Evolutionary conservation across 345 rosid genomes (phyloP).

Genomic region (Reutealis trisperma): DNA sequence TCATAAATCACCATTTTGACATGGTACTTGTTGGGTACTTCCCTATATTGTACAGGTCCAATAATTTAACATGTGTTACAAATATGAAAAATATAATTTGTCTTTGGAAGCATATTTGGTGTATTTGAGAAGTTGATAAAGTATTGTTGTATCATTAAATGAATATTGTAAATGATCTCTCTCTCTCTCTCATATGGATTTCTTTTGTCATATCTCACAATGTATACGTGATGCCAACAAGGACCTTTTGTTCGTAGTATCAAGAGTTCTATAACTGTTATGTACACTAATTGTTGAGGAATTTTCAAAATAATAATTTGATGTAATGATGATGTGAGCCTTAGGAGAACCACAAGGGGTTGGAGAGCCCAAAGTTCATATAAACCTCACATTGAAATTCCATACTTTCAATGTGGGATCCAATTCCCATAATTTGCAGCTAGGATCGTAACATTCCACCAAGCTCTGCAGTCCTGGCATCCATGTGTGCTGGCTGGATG

Average conservation of each 20-base stretch:
- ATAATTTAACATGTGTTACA: not conserved
- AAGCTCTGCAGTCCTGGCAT: too few relatives aligned
- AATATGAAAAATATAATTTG: not conserved
- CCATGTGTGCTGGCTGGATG: too few relatives aligned
- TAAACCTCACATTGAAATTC: too few relatives aligned
- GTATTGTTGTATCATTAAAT: not conserved
- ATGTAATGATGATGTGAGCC: too few relatives aligned
- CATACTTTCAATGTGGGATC: too few relatives aligned
- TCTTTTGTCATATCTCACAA: not conserved
- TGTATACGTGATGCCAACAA: not conserved
- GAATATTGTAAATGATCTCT: not conserved
- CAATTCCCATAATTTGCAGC: too few relatives aligned
- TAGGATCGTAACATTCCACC: too few relatives aligned
- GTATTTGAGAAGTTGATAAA: too few relatives aligned
- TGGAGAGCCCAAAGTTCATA: too few relatives aligned
- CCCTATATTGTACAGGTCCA: not conserved
- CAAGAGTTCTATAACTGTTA: not conserved
- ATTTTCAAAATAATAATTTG: not conserved
- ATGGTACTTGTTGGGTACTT: not conserved
- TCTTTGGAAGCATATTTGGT: not conserved
- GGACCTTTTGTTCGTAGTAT: not conserved
- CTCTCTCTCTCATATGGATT: not conserved
- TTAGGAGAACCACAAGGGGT: too few relatives aligned
- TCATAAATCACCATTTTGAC: not conserved
- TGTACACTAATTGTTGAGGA: not conserved